phyloP scores from a whole-genome alignment of 2,329 filamentous ascomycete genomes.

The Aspergillus pseudoglaucus region DNA sequence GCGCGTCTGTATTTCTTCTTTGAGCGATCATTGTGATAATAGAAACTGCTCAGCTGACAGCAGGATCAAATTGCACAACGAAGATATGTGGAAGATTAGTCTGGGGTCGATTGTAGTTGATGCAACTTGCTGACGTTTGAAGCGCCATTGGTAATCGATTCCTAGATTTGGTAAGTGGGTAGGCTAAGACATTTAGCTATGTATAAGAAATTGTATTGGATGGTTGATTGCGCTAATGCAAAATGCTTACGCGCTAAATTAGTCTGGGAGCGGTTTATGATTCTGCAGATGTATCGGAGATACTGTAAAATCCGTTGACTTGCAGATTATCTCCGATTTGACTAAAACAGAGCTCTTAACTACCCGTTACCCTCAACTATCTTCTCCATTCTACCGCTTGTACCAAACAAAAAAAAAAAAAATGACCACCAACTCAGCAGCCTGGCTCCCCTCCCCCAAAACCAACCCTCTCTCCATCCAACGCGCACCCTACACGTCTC shows the following conservation, averaged over 20 bases:
- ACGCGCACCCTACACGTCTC: constrained; percentile 6
- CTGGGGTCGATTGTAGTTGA: not conserved
- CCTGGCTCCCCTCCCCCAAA: constrained; percentile 11
- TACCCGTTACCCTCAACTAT: too few species aligned
- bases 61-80: not conserved
- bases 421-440: constrained; percentile 10
- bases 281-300: too few species aligned
- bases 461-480: constrained; percentile 12
- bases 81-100: not conserved
- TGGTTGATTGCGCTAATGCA: not conserved
- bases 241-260: not conserved
- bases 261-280: too few species aligned
- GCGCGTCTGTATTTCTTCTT: not conserved
- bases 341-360: too few species aligned
- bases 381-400: too few species aligned
- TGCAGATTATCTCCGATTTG: too few species aligned
- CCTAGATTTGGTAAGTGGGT: not conserved
- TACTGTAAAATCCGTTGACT: not conserved
- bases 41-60: not conserved
- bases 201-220: too few species aligned
- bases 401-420: too few species aligned
- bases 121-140: not conserved
- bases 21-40: not conserved
- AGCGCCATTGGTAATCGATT: not conserved
- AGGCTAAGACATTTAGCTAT: too few species aligned